Percentiles rank a stretch among this genome's conserved stretches.
Evolutionary conservation across 108 stramenopile species (phyloP).

Genomic region (Pseudonitzschia delicatissima): DNA sequence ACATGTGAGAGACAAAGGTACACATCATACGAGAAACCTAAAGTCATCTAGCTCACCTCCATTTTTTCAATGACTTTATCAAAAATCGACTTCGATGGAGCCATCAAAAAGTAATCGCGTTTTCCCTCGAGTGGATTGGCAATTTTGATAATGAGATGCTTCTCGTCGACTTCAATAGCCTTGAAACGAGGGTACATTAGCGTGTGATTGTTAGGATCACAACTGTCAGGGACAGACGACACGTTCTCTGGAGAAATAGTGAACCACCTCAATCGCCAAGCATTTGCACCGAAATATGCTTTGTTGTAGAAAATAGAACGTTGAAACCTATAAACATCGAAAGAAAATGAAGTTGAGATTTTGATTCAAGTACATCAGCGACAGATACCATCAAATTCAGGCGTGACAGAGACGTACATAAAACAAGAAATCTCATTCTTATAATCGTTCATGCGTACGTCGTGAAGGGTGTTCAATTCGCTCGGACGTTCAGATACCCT

Average conservation of each 20-base stretch:
- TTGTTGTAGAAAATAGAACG: constrained; percentile 64
- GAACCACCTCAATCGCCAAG: constrained; percentile 73
- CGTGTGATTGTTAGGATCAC: constrained; percentile 35
- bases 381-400: background rate
- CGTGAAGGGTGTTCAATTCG: constrained; percentile 26
- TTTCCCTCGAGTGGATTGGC: constrained; percentile 39
- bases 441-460: constrained; percentile 21
- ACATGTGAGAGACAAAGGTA: background rate
- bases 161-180: constrained; percentile 53
- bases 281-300: constrained; percentile 48
- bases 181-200: constrained; percentile 56
- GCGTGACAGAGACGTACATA: background rate
- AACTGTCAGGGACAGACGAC: constrained; percentile 54
- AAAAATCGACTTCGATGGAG: constrained; percentile 52
- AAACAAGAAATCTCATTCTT: constrained; percentile 10
- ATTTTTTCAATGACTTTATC: constrained; percentile 46
- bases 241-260: constrained; percentile 48
- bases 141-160: constrained; percentile 55
- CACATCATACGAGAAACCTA: no score
- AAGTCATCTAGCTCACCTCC: constrained; percentile 7
- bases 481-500: constrained; percentile 28
- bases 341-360: background rate
- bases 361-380: background rate
- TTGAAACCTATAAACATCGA: constrained; percentile 58
- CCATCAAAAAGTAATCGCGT: constrained; percentile 50